These are phyloP conservation scores for Chlorencoelia australis DNA, from an alignment of 2,329 filamentous ascomycete species.

Conservation along the genomic window DNA sequence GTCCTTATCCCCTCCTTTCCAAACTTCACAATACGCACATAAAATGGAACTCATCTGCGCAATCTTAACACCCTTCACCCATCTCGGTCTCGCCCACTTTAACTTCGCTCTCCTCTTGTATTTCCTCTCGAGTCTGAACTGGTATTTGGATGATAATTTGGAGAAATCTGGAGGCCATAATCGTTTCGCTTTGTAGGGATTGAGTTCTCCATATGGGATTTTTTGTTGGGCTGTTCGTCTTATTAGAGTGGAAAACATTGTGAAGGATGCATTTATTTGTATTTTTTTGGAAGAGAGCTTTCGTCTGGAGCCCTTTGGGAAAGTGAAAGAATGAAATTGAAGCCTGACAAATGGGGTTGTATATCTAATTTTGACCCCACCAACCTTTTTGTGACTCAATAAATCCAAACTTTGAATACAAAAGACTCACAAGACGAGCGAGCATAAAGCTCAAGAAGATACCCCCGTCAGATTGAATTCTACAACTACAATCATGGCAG, in stretches of 20 bases:
- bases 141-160: slow-evolving; percentile 58
- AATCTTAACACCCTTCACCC: slow-evolving; percentile 55
- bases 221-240: slow-evolving; percentile 32
- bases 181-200: slow-evolving; percentile 57
- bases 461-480: not conserved
- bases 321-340: too few relatives aligned
- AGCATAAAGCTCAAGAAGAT: slow-evolving; percentile 5
- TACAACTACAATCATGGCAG: slow-evolving; percentile 34
- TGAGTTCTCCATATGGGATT: slow-evolving; percentile 32
- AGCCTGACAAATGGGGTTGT: too few relatives aligned
- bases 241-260: slow-evolving; percentile 40
- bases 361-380: too few relatives aligned
- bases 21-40: slow-evolving; percentile 17
- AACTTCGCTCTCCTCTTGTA: slow-evolving; percentile 61
- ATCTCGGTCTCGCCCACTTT: slow-evolving; percentile 50
- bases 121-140: slow-evolving; percentile 69
- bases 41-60: slow-evolving; percentile 38
- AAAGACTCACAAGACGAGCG: not conserved
- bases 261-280: too few relatives aligned
- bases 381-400: slow-evolving; percentile 1
- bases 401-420: too few relatives aligned
- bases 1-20: not conserved
- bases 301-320: too few relatives aligned
- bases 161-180: slow-evolving; percentile 71
- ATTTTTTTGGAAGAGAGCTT: too few relatives aligned